phyloP scores from a whole-genome alignment of 345 rosid species.

The Corymbia maculata region DNA sequence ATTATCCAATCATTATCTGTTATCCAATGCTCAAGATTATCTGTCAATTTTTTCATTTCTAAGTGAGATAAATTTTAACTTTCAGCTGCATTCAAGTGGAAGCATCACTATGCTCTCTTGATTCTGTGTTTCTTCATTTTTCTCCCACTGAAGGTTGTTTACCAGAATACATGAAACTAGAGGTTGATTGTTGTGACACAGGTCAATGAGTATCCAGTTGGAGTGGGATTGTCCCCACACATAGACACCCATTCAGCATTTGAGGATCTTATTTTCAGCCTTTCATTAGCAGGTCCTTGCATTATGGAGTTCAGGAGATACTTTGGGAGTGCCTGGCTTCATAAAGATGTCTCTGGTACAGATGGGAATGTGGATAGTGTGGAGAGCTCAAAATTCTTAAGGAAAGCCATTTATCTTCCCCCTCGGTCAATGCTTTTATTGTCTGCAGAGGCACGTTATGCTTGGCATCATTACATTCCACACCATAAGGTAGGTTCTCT shows the following conservation, averaged over 20 bases:
- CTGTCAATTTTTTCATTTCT: not conserved
- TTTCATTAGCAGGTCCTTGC: conserved; percentile 96
- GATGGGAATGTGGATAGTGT: conserved; percentile 23
- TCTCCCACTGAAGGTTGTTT: not conserved
- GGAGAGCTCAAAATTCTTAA: conserved; percentile 16
- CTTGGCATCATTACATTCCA: conserved; percentile 96
- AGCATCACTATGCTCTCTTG: not conserved
- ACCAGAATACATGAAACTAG: not conserved
- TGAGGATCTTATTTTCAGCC: conserved; percentile 82
- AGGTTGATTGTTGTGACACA: conserved; percentile 12
- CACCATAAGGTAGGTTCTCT: conserved; percentile 82
- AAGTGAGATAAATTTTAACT: not conserved
- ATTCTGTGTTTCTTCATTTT: not conserved
- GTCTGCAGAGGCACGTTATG: conserved; percentile 93
- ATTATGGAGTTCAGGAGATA: conserved; percentile 94
- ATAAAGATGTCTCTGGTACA: conserved; percentile 15
- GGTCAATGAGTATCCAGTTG: conserved; percentile 95
- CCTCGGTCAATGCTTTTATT: conserved; percentile 88
- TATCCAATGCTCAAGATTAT: not conserved
- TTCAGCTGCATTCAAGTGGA: not conserved
- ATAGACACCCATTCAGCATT: conserved; percentile 98
- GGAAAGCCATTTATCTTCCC: conserved; percentile 75
- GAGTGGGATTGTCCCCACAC: conserved; percentile 96
- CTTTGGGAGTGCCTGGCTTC: conserved; percentile 32
- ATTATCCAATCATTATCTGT: not conserved